A percentile compares a stretch with the other conserved stretches of the same genome.
phyloP scores from a whole-genome alignment of 2,329 filamentous ascomycete genomes.

The Microdochium trichocladiopsis region DNA sequence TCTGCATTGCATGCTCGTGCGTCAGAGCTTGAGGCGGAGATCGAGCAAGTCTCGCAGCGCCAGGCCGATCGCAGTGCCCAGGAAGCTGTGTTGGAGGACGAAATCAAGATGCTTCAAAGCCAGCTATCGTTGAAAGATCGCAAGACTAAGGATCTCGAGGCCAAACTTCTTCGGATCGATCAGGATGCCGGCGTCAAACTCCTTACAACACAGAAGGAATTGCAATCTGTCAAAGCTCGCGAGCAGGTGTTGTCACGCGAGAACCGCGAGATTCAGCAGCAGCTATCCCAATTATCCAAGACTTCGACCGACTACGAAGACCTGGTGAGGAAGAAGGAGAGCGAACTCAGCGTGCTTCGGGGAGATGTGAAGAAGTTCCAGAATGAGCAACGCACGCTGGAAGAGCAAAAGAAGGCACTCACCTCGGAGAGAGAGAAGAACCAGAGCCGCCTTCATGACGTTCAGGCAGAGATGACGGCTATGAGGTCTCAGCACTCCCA shows the following conservation, averaged over 20 bases:
- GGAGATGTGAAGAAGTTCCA: slow-evolving; percentile 79
- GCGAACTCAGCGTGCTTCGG: slow-evolving; percentile 79
- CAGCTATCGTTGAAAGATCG: slow-evolving; percentile 84
- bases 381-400: slow-evolving; percentile 69
- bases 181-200: slow-evolving; percentile 87
- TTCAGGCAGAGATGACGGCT: slow-evolving; percentile 81
- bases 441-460: slow-evolving; percentile 67
- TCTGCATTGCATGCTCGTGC: slow-evolving; percentile 62
- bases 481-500: slow-evolving; percentile 79
- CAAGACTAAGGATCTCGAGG: slow-evolving; percentile 82
- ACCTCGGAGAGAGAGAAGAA: slow-evolving; percentile 73
- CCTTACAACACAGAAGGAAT: slow-evolving; percentile 68
- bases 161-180: slow-evolving; percentile 74
- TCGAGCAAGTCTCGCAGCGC: slow-evolving; percentile 62
- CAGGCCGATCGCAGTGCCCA: slow-evolving; percentile 69
- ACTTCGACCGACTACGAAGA: slow-evolving; percentile 96
- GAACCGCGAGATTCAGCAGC: slow-evolving; percentile 74
- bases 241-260: slow-evolving; percentile 73
- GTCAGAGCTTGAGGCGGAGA: slow-evolving; percentile 60
- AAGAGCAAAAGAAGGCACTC: slow-evolving; percentile 69
- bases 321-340: slow-evolving; percentile 86
- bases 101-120: slow-evolving; percentile 87
- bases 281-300: slow-evolving; percentile 78
- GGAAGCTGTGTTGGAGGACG: slow-evolving; percentile 70
- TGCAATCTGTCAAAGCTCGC: slow-evolving; percentile 65